phyloP scores from a whole-genome alignment of 345 rosid genomes.

The Erucastrum elatum region DNA sequence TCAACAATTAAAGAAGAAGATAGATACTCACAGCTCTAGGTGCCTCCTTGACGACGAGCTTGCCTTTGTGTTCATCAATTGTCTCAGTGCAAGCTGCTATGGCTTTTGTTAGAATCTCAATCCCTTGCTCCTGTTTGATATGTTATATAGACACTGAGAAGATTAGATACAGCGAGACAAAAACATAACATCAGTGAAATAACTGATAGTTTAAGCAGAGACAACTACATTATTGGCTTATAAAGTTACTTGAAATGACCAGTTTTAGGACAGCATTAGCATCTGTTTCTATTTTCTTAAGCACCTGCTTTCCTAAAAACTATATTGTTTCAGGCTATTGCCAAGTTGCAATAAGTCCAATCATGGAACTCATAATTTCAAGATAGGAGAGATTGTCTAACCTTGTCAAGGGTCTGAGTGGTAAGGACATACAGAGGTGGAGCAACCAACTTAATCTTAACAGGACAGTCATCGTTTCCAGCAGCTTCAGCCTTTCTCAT shows the following conservation, averaged over 20 bases:
- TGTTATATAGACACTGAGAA: neutral
- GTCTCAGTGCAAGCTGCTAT: conserved; percentile 75
- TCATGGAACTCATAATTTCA: neutral
- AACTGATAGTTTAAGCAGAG: neutral
- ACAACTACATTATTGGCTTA: too few species aligned
- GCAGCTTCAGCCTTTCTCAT: conserved; percentile 95
- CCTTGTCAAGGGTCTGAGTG: conserved; percentile 98
- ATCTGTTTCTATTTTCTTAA: neutral
- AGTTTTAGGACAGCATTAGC: neutral
- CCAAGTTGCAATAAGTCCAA: too few species aligned
- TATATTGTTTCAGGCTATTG: too few species aligned
- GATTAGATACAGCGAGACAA: neutral
- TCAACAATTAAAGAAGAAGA: conserved; percentile 4
- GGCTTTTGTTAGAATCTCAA: conserved; percentile 70
- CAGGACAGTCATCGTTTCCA: conserved; percentile 91
- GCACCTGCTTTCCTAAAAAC: neutral
- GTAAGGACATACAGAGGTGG: conserved; percentile 98
- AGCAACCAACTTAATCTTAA: conserved; percentile 92
- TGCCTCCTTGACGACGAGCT: conserved; percentile 77
- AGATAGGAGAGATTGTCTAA: conserved; percentile 33
- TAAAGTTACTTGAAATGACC: too few species aligned
- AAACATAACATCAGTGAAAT: neutral
- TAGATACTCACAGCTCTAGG: conserved; percentile 86
- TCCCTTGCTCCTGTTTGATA: conserved; percentile 82
- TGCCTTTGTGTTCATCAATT: conserved; percentile 86